phyloP scores from a whole-genome alignment of 306 rosid genomes.

The Parietaria judaica region DNA sequence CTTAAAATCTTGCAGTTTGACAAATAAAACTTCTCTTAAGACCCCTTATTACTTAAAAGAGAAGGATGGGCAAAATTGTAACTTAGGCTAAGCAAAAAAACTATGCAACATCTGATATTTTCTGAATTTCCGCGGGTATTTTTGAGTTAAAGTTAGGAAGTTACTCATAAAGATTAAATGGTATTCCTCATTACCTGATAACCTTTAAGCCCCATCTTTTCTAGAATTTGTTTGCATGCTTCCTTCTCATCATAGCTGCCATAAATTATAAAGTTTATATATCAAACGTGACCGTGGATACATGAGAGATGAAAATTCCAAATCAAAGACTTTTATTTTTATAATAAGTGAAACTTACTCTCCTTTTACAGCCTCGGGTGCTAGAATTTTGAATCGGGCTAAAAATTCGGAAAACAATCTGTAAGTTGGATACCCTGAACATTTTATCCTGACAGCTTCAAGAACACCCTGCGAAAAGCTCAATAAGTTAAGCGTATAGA shows the following conservation, averaged over 20 bases:
- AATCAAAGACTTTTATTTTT: not conserved
- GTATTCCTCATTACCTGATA: constrained; percentile 54
- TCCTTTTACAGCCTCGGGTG: constrained; percentile 65
- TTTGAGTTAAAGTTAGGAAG: too few species aligned
- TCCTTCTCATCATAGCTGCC: constrained; percentile 61
- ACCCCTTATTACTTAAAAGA: too few species aligned
- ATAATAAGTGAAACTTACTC: constrained; percentile 43
- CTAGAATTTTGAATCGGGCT: constrained; percentile 54
- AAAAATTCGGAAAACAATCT: constrained; percentile 61
- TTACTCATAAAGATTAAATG: too few species aligned
- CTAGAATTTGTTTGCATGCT: constrained; percentile 53
- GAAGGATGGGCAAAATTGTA: too few species aligned
- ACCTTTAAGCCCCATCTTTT: constrained; percentile 58
- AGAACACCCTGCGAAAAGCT: constrained; percentile 74
- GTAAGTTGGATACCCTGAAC: constrained; percentile 90
- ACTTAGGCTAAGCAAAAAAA: not conserved
- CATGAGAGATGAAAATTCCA: constrained; percentile 13
- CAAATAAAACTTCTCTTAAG: too few species aligned
- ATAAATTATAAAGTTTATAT: constrained; percentile 22
- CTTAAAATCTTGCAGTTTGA: too few species aligned
- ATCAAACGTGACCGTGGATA: constrained; percentile 8
- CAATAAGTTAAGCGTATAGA: constrained; percentile 1
- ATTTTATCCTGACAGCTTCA: constrained; percentile 90
- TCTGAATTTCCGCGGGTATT: too few species aligned
- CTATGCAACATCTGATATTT: too few species aligned